Evolutionary conservation across 2,329 filamentous ascomycete genomes (phyloP).

Genomic region (Penicillium sp.): DNA sequence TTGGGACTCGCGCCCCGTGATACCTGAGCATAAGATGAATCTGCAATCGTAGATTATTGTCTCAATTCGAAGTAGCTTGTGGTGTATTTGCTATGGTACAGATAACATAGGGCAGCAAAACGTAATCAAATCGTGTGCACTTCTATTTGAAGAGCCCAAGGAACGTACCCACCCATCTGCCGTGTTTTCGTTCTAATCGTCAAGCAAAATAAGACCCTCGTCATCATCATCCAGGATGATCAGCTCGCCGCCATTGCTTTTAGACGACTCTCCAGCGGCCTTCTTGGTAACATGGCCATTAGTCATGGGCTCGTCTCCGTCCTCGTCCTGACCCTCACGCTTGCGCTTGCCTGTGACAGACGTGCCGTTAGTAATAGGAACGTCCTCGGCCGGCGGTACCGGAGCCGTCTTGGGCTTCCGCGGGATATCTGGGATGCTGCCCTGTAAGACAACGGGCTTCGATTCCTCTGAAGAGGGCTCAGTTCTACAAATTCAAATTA

Average conservation of each 20-base stretch:
- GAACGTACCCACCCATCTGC: not conserved
- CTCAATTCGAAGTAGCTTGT: not conserved
- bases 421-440: conserved; percentile 45
- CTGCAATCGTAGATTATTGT: not conserved
- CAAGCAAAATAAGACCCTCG: conserved; percentile 63
- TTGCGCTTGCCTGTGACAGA: conserved; percentile 40
- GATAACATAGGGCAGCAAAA: not conserved
- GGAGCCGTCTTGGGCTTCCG: conserved; percentile 41
- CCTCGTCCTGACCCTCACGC: conserved; percentile 41
- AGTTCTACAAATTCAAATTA: conserved; percentile 18
- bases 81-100: not conserved
- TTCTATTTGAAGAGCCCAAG: not conserved
- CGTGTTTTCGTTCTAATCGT: conserved; percentile 46
- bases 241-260: conserved; percentile 38
- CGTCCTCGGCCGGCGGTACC: conserved; percentile 30
- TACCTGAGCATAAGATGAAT: not conserved
- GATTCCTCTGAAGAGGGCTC: conserved; percentile 31
- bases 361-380: conserved; percentile 19
- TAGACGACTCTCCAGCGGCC: conserved; percentile 34
- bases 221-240: conserved; percentile 48
- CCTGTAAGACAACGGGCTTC: conserved; percentile 40
- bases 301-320: conserved; percentile 22
- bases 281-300: conserved; percentile 39
- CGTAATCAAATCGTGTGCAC: not conserved
- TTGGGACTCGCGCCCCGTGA: not conserved